phyloP scores from a whole-genome alignment of 345 rosid species.

The Eucalyptus decipiens region DNA sequence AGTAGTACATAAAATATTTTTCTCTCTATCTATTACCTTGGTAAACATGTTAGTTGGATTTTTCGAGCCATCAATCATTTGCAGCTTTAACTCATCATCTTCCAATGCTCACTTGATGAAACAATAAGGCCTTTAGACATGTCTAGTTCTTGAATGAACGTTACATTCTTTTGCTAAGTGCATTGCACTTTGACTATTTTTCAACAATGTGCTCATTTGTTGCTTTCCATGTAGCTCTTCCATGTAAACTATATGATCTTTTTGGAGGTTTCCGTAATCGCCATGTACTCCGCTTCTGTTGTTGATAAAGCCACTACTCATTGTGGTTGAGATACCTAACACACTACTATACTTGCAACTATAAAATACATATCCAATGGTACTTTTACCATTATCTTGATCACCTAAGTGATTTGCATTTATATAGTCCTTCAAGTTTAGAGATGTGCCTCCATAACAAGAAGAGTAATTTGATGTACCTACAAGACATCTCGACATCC shows the following conservation, averaged over 20 bases:
- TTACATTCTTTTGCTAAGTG: too few species aligned
- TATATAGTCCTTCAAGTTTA: background rate
- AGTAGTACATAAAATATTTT: background rate
- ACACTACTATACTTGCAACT: background rate
- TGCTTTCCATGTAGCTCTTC: too few species aligned
- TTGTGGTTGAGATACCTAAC: background rate
- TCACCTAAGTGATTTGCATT: background rate
- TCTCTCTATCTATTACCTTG: background rate
- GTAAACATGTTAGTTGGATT: background rate
- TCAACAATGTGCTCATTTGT: too few species aligned
- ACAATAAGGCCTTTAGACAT: too few species aligned
- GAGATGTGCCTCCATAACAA: background rate
- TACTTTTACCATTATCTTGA: background rate
- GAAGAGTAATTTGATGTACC: background rate
- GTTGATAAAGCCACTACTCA: background rate
- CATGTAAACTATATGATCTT: background rate
- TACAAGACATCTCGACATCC: too few species aligned
- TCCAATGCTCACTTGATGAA: too few species aligned
- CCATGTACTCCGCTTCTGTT: background rate
- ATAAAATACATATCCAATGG: background rate
- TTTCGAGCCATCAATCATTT: too few species aligned
- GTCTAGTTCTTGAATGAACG: too few species aligned
- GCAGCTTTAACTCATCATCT: too few species aligned
- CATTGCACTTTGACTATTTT: too few species aligned
- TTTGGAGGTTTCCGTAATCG: background rate